Evolutionary conservation across 148 eudicot species (phyloP).

Genomic region (Amaranthus hypochondriacus): DNA sequence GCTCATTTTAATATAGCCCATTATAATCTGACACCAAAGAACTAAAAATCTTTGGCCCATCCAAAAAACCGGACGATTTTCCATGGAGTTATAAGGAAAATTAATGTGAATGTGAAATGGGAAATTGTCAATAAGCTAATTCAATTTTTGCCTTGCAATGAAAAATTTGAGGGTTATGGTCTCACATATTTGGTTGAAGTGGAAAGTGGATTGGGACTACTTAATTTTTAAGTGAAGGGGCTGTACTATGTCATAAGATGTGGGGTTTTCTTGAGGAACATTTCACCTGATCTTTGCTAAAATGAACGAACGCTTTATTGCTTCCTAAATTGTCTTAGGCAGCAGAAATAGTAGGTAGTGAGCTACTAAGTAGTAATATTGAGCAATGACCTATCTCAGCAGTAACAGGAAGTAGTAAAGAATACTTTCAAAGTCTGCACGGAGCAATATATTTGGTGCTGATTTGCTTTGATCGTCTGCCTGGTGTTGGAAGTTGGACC

Average conservation of each 20-base stretch:
- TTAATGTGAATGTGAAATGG: no score
- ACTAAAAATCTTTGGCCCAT: no score
- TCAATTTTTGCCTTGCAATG: no score
- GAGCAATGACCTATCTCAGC: background rate
- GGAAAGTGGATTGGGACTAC: background rate
- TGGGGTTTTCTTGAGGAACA: background rate
- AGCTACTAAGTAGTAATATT: background rate
- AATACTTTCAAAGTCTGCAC: background rate
- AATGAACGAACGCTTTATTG: background rate
- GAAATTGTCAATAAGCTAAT: no score
- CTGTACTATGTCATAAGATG: background rate
- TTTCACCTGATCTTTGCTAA: background rate
- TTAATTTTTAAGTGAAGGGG: background rate
- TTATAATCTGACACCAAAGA: no score
- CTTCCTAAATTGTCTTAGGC: background rate
- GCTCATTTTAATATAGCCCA: no score
- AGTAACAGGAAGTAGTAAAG: background rate
- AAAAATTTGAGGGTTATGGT: no score
- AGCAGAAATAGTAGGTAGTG: no score
- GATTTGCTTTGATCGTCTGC: background rate
- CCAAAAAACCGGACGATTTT: no score
- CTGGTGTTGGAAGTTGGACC: background rate
- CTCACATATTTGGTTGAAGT: no score
- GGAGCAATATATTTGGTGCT: no score
- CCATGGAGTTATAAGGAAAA: no score